phyloP scores from a whole-genome alignment of 768 basidiomycete species.

The Cubamyces lactineus region DNA sequence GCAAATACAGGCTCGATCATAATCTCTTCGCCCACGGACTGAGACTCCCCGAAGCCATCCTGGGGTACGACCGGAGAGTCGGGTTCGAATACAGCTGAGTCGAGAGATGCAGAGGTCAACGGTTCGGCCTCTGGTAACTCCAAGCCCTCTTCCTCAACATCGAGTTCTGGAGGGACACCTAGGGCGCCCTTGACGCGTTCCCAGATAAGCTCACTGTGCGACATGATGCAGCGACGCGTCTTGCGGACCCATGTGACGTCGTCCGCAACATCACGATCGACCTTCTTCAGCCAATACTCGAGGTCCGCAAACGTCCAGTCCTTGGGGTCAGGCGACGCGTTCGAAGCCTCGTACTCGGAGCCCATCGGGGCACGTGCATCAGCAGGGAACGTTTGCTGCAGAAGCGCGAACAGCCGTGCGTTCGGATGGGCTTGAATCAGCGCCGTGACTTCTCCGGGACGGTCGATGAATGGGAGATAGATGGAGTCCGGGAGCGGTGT shows the following conservation, averaged over 20 bases:
- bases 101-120: constrained; percentile 20
- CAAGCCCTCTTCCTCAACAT: constrained; percentile 50
- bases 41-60: neutral
- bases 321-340: constrained; percentile 51
- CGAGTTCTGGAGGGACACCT: constrained; percentile 85
- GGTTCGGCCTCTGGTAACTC: constrained; percentile 12
- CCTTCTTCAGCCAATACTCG: constrained; percentile 63
- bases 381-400: constrained; percentile 68
- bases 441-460: constrained; percentile 71
- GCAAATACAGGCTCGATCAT: constrained; percentile 41
- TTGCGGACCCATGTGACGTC: constrained; percentile 77
- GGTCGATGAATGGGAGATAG: constrained; percentile 85
- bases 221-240: constrained; percentile 73
- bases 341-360: constrained; percentile 29
- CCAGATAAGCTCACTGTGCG: constrained; percentile 87
- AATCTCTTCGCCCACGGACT: constrained; percentile 25
- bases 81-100: constrained; percentile 27
- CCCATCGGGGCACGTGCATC: constrained; percentile 34
- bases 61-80: constrained; percentile 29
- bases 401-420: constrained; percentile 69
- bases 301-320: constrained; percentile 78
- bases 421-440: constrained; percentile 70
- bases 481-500: constrained; percentile 77
- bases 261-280: constrained; percentile 62
- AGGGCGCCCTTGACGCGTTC: constrained; percentile 87